These are phyloP conservation scores for Panicum miliaceum DNA, from an alignment of 176 grass and related monocot species.

Conservation along the genomic window DNA sequence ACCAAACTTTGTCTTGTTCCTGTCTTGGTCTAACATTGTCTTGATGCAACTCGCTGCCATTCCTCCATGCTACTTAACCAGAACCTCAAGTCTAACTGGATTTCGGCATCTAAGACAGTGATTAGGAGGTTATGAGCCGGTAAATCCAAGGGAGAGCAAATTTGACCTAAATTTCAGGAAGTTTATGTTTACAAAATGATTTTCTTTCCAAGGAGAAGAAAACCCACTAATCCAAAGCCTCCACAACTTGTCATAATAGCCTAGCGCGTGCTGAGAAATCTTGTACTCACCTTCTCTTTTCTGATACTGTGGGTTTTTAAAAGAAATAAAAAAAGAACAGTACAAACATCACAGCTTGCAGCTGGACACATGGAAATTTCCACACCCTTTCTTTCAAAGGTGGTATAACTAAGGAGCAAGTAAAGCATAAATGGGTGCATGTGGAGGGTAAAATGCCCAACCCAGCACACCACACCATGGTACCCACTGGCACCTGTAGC, in stretches of 20 bases:
- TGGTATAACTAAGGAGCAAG: constrained; percentile 33
- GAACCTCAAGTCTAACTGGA: no score
- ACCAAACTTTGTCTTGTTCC: neutral
- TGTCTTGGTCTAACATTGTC: no score
- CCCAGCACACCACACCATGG: constrained; percentile 14
- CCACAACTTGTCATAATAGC: neutral
- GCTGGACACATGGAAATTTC: constrained; percentile 24
- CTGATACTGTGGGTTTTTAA: neutral
- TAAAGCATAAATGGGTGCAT: constrained; percentile 45
- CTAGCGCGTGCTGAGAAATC: neutral
- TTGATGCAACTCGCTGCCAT: no score
- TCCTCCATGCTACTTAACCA: no score
- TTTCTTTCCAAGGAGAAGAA: neutral
- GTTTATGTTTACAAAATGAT: neutral
- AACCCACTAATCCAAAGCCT: neutral
- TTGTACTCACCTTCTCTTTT: neutral
- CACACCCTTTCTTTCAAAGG: constrained; percentile 4
- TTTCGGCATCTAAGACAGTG: neutral
- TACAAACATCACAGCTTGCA: neutral
- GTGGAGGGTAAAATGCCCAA: constrained; percentile 45
- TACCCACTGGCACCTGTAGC: constrained; percentile 16
- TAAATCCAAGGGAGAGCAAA: no score
- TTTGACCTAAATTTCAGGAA: neutral
- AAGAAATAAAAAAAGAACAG: neutral
- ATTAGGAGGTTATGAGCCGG: neutral